These are phyloP conservation scores for Venturia oleaginea DNA, from an alignment of 2,329 filamentous ascomycete genomes.

Conservation along the genomic window DNA sequence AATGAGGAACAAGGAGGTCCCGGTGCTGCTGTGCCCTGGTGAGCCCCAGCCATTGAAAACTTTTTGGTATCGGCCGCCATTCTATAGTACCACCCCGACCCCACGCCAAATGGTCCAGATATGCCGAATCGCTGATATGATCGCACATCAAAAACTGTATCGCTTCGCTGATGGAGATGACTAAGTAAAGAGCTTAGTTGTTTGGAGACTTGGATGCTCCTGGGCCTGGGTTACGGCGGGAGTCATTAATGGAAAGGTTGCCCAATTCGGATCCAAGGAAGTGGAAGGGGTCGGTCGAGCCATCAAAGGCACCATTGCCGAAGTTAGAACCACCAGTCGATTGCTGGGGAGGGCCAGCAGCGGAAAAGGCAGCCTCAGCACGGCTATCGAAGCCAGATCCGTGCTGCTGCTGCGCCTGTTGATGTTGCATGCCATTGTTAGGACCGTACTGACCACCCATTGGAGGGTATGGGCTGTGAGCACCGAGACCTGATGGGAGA, in stretches of 20 bases:
- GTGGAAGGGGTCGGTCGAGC: slow-evolving; percentile 64
- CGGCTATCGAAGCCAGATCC: slow-evolving; percentile 73
- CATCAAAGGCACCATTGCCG: slow-evolving; percentile 54
- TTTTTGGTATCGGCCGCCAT: slow-evolving; percentile 3
- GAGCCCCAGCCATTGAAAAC: neutral
- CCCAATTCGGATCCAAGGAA: slow-evolving; percentile 69
- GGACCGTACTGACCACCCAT: slow-evolving; percentile 70
- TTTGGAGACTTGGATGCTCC: slow-evolving; percentile 13
- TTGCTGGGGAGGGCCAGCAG: slow-evolving; percentile 55
- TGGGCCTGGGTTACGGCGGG: slow-evolving; percentile 31
- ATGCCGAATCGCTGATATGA: slow-evolving; percentile 3
- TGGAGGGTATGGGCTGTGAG: slow-evolving; percentile 68
- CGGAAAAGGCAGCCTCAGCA: slow-evolving; percentile 88
- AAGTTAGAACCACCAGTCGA: slow-evolving; percentile 17
- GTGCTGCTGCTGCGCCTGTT: slow-evolving; percentile 31
- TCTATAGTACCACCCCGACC: neutral
- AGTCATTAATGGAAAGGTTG: slow-evolving; percentile 53
- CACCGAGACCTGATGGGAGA: slow-evolving; percentile 75
- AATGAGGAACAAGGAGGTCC: neutral
- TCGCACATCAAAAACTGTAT: neutral
- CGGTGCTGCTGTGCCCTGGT: neutral
- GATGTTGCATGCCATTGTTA: slow-evolving; percentile 51
- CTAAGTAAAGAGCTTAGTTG: neutral
- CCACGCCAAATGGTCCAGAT: neutral
- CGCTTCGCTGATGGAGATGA: slow-evolving; percentile 4